Evolutionary conservation across 2,329 filamentous ascomycete genomes (phyloP).

Genomic region (Amylocarpus encephaloides): DNA sequence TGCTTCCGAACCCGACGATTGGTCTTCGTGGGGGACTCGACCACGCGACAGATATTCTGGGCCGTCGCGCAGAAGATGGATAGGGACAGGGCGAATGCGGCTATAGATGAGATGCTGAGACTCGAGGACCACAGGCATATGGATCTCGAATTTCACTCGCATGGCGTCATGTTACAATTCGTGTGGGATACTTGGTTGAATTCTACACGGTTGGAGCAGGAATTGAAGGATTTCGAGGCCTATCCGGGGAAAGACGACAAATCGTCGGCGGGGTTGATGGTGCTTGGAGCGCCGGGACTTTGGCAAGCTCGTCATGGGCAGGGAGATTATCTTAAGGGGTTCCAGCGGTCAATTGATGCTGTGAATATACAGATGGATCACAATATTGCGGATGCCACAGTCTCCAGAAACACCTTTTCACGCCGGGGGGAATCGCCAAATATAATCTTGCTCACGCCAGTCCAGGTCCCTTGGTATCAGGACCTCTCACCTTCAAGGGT

Average conservation of each 20-base stretch:
- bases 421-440: slow-evolving; percentile 21
- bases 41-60: slow-evolving; percentile 55
- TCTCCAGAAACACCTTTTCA: slow-evolving; percentile 19
- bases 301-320: slow-evolving; percentile 48
- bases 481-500: slow-evolving; percentile 29
- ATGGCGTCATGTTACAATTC: slow-evolving; percentile 46
- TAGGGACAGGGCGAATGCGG: slow-evolving; percentile 32
- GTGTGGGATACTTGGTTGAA: slow-evolving; percentile 60
- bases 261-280: slow-evolving; percentile 38
- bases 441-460: slow-evolving; percentile 27
- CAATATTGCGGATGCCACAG: slow-evolving; percentile 21
- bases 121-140: slow-evolving; percentile 37
- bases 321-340: slow-evolving; percentile 39
- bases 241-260: slow-evolving; percentile 14
- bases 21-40: slow-evolving; percentile 57
- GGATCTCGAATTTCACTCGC: slow-evolving; percentile 39
- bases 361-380: slow-evolving; percentile 37
- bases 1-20: slow-evolving; percentile 48
- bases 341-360: slow-evolving; percentile 40
- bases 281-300: slow-evolving; percentile 48
- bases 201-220: slow-evolving; percentile 37
- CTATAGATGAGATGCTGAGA: slow-evolving; percentile 32
- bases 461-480: slow-evolving; percentile 32
- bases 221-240: slow-evolving; percentile 36
- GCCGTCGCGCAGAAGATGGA: slow-evolving; percentile 46